These are phyloP conservation scores for Abrus precatorius DNA, from an alignment of 306 rosid species.

Conservation along the genomic window DNA sequence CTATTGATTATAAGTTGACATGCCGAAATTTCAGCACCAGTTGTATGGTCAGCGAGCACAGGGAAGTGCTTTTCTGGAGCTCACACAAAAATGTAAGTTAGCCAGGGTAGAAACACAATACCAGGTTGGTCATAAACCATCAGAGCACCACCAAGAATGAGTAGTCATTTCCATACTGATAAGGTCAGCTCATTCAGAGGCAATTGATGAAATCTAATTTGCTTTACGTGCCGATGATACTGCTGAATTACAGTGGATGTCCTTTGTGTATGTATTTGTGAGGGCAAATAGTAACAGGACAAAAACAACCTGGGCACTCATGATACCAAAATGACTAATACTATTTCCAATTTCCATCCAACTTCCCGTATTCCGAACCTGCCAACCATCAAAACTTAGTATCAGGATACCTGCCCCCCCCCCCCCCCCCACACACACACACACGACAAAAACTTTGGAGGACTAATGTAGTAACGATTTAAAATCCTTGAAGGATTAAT, in stretches of 20 bases:
- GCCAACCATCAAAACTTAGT: constrained; percentile 39
- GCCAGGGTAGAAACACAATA: constrained; percentile 3
- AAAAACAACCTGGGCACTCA: constrained; percentile 95
- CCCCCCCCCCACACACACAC: too few relatives aligned
- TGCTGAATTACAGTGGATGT: constrained; percentile 60
- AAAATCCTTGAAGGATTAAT: too few relatives aligned
- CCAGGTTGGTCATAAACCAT: constrained; percentile 35
- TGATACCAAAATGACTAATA: constrained; percentile 88
- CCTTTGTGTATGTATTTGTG: constrained; percentile 78
- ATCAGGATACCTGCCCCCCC: background rate
- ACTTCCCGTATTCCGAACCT: constrained; percentile 91
- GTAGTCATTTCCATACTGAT: constrained; percentile 29
- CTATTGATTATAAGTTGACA: constrained; percentile 7
- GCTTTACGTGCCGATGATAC: constrained; percentile 66
- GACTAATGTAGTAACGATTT: too few relatives aligned
- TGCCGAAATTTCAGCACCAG: constrained; percentile 46
- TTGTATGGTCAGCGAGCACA: constrained; percentile 35
- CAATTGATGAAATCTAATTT: constrained; percentile 53
- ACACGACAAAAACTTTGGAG: too few relatives aligned
- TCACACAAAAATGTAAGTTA: constrained; percentile 25
- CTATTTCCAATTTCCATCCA: constrained; percentile 98
- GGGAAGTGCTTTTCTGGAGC: constrained; percentile 37
- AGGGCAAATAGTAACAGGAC: constrained; percentile 83
- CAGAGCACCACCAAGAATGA: constrained; percentile 17
- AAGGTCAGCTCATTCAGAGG: constrained; percentile 25